phyloP scores from a whole-genome alignment of 1,284 basidiomycete genomes.

The Malassezia obtusa region DNA sequence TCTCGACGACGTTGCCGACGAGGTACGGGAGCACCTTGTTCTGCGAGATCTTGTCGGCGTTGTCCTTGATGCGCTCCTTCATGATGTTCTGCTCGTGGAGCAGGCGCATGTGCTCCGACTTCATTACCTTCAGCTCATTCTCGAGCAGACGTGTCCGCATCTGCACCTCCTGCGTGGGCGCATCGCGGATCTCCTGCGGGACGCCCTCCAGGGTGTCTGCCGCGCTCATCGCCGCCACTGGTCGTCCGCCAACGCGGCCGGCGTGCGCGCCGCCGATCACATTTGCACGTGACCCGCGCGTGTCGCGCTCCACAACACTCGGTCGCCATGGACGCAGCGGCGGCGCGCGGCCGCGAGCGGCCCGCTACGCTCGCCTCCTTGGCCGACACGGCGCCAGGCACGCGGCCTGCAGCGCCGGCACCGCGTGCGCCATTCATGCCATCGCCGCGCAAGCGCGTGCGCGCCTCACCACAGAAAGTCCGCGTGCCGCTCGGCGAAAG shows the following conservation, averaged over 20 bases:
- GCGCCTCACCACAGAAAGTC: not conserved
- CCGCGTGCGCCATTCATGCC: slow-evolving; percentile 17
- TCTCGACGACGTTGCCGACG: slow-evolving; percentile 79
- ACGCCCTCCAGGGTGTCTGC: slow-evolving; percentile 12
- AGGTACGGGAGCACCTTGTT: slow-evolving; percentile 98
- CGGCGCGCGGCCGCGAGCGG: slow-evolving; percentile 1
- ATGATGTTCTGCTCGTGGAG: slow-evolving; percentile 89
- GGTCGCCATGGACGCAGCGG: slow-evolving; percentile 8
- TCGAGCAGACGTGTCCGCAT: slow-evolving; percentile 45
- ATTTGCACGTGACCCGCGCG: slow-evolving; percentile 15
- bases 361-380: slow-evolving; percentile 5
- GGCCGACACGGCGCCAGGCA: not conserved
- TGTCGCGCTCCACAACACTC: slow-evolving; percentile 5
- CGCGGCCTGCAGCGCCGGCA: slow-evolving; percentile 1
- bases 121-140: slow-evolving; percentile 47
- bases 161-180: slow-evolving; percentile 38
- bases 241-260: not conserved
- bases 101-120: slow-evolving; percentile 70
- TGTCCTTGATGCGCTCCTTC: slow-evolving; percentile 97
- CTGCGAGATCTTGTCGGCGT: slow-evolving; percentile 97
- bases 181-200: slow-evolving; percentile 40
- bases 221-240: slow-evolving; percentile 9
- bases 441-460: slow-evolving; percentile 12
- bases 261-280: slow-evolving; percentile 7
- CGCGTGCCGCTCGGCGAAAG: slow-evolving; percentile 2